phyloP scores from a whole-genome alignment of 1,284 basidiomycete genomes.

The Agaricales sp. region DNA sequence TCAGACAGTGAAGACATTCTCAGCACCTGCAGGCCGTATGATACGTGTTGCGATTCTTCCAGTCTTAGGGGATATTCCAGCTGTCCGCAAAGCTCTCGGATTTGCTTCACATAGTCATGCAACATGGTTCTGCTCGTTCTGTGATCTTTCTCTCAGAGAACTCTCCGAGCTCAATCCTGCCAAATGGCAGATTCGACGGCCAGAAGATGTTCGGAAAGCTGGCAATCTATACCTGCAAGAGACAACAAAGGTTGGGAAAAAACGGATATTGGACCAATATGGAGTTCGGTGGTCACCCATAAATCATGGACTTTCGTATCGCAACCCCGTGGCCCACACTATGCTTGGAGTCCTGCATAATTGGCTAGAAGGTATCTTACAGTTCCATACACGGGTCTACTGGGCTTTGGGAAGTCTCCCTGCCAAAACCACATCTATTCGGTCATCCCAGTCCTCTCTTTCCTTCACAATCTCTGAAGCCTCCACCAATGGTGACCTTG shows the following conservation, averaged over 20 bases:
- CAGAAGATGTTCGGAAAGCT: no score
- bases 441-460: neutral
- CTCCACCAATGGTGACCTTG: conserved; percentile 1
- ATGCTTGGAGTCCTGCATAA: conserved; percentile 10
- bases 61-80: conserved; percentile 11
- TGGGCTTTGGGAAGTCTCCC: conserved; percentile 12
- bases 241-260: conserved; percentile 1
- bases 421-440: neutral
- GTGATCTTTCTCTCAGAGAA: no score
- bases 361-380: conserved; percentile 11
- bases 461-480: neutral
- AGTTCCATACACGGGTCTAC: conserved; percentile 8
- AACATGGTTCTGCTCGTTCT: no score
- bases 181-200: no score
- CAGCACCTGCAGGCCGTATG: conserved; percentile 5
- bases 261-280: neutral
- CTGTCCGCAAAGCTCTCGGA: conserved; percentile 11
- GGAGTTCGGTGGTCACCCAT: conserved; percentile 10
- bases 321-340: conserved; percentile 9
- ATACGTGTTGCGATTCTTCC: conserved; percentile 8
- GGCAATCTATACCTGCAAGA: conserved; percentile 6
- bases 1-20: conserved; percentile 7
- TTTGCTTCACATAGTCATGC: conserved; percentile 2
- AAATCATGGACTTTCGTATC: conserved; percentile 9
- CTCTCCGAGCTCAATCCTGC: no score